These are phyloP conservation scores for Fusarium sp. DNA, from an alignment of 2,329 filamentous ascomycete genomes.

Conservation along the genomic window DNA sequence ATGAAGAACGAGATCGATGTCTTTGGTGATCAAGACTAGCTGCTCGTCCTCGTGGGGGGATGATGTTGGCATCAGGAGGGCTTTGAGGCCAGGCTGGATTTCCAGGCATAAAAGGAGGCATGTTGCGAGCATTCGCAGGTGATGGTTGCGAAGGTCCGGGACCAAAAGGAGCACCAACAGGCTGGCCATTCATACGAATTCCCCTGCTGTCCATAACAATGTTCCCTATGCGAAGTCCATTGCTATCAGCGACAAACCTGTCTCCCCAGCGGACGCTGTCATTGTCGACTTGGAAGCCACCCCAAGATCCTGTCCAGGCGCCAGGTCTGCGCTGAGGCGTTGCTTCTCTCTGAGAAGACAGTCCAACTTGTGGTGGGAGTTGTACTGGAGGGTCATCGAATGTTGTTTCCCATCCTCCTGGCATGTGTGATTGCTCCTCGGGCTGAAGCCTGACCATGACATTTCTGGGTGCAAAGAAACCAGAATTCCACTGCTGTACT, in stretches of 20 bases:
- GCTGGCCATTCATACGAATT: constrained; percentile 46
- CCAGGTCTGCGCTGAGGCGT: constrained; percentile 21
- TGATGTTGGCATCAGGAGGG: constrained; percentile 12
- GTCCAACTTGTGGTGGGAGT: constrained; percentile 15
- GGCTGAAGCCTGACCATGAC: constrained; percentile 56
- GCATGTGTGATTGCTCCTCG: constrained; percentile 39
- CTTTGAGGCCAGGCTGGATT: constrained; percentile 12
- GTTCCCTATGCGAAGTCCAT: constrained; percentile 61
- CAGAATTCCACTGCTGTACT: constrained; percentile 67
- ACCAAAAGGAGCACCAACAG: not conserved
- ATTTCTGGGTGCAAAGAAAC: constrained; percentile 66
- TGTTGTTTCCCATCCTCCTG: constrained; percentile 43
- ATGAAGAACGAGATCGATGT: constrained; percentile 51
- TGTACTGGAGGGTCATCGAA: constrained; percentile 37
- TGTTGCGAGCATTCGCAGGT: constrained; percentile 4
- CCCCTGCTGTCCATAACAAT: constrained; percentile 58
- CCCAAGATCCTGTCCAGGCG: constrained; percentile 35
- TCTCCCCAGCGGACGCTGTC: constrained; percentile 59
- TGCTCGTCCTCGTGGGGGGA: constrained; percentile 25
- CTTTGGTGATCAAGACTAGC: constrained; percentile 23
- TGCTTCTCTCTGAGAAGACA: constrained; percentile 25
- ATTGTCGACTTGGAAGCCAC: constrained; percentile 57
- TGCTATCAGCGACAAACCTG: constrained; percentile 58
- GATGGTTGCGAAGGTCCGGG: constrained; percentile 1
- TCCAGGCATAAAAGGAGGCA: constrained; percentile 7